phyloP scores from a whole-genome alignment of 2,329 filamentous ascomycete species.

The Colletotrichum sp. region DNA sequence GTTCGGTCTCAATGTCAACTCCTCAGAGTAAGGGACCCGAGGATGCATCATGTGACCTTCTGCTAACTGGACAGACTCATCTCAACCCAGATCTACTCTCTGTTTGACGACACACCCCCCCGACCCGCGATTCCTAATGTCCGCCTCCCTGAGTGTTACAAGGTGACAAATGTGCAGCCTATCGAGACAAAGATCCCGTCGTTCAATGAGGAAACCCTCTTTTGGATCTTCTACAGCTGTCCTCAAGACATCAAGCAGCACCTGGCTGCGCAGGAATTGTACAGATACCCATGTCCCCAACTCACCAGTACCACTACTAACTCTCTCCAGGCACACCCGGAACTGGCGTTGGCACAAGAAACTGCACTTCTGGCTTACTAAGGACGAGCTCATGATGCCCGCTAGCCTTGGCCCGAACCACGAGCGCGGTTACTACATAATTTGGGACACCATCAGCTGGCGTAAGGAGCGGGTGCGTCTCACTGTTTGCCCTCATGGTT shows the following conservation, averaged over 20 bases:
- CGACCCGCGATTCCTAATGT: conserved; percentile 62
- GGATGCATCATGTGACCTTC: not conserved
- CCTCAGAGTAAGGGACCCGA: conserved; percentile 55
- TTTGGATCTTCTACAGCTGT: conserved; percentile 74
- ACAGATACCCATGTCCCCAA: conserved; percentile 29
- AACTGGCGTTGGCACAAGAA: conserved; percentile 75
- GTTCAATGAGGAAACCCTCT: conserved; percentile 71
- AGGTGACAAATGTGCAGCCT: conserved; percentile 68
- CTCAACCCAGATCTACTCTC: conserved; percentile 63
- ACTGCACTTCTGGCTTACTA: conserved; percentile 68
- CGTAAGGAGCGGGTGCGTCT: conserved; percentile 64
- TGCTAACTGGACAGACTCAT: conserved; percentile 47
- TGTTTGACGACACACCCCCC: conserved; percentile 64
- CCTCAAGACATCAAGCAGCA: conserved; percentile 67
- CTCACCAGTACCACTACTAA: not conserved
- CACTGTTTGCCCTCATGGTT: not conserved
- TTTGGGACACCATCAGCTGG: conserved; percentile 68
- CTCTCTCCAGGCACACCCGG: conserved; percentile 54
- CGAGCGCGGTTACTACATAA: conserved; percentile 69
- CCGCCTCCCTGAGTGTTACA: conserved; percentile 68
- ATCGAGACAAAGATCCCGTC: conserved; percentile 69
- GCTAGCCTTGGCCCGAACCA: conserved; percentile 61
- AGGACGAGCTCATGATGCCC: conserved; percentile 69
- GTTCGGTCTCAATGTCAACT: conserved; percentile 62
- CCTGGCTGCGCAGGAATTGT: conserved; percentile 68